Conservation (phyloP, 352 stramenopile species). For the Pythium plurisporium region DNA sequence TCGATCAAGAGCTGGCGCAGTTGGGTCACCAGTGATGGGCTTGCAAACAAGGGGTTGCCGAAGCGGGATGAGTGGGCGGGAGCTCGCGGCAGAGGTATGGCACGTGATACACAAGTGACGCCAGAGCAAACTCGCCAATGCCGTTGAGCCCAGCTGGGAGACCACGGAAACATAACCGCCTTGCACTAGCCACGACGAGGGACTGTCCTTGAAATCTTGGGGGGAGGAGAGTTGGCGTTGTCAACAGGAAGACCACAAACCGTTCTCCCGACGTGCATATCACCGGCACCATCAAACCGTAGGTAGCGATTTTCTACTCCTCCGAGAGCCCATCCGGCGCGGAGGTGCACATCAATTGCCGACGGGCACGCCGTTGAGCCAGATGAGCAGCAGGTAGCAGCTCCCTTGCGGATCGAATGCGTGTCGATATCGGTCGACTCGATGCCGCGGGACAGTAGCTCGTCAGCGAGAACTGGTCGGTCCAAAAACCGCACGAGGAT, state of each 20-base stretch:
- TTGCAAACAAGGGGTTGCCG: not conserved
- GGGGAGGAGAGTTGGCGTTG: conserved; percentile 14
- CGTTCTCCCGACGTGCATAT: conserved; percentile 23
- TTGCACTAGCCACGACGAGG: conserved; percentile 5
- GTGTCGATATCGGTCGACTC: conserved; percentile 19
- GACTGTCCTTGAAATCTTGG: too few species aligned
- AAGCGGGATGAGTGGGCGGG: not conserved
- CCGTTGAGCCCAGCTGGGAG: not conserved
- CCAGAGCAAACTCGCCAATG: conserved; percentile 3
- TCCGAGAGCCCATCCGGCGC: conserved; percentile 20
- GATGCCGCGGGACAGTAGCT: not conserved
- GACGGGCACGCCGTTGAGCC: conserved; percentile 23
- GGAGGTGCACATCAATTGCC: conserved; percentile 16
- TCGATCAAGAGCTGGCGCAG: not conserved
- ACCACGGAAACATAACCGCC: conserved; percentile 6
- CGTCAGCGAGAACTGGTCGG: not conserved
- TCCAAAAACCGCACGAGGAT: conserved; percentile 8
- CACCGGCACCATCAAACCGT: conserved; percentile 22
- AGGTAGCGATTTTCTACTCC: conserved; percentile 26
- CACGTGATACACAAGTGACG: not conserved
- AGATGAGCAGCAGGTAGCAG: conserved; percentile 16
- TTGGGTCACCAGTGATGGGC: not conserved
- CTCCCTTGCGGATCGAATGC: conserved; percentile 22
- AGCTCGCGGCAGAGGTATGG: not conserved
- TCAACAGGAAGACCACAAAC: conserved; percentile 20